A percentile compares a stretch with the other conserved stretches of the same genome.
phyloP scores from a whole-genome alignment of 768 basidiomycete species.

The Lanmaoa rubissima region DNA sequence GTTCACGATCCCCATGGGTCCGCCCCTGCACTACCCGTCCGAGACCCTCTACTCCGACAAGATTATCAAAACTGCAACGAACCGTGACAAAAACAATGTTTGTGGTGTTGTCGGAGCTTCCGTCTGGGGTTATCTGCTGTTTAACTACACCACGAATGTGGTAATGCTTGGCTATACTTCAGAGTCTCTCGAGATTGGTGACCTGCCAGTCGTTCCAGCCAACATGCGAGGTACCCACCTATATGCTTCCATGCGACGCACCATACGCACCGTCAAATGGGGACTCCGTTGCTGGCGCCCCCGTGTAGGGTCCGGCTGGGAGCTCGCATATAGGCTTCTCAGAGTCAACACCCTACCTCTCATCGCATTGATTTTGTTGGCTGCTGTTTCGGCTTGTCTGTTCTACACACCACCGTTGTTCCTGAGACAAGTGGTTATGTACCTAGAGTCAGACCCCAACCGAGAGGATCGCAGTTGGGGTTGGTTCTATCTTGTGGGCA shows the following conservation, averaged over 20 bases:
- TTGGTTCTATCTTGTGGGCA: slow-evolving; percentile 62
- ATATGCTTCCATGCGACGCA: slow-evolving; percentile 62
- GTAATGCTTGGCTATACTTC: slow-evolving; percentile 78
- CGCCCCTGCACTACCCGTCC: slow-evolving; percentile 71
- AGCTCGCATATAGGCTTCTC: slow-evolving; percentile 58
- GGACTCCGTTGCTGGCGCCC: slow-evolving; percentile 58
- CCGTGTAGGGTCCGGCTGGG: slow-evolving; percentile 60
- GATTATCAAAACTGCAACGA: slow-evolving; percentile 56
- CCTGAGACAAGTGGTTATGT: slow-evolving; percentile 55
- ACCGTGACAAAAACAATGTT: slow-evolving; percentile 71
- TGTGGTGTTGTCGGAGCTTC: slow-evolving; percentile 55
- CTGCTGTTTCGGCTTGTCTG: slow-evolving; percentile 54
- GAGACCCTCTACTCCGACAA: slow-evolving; percentile 74
- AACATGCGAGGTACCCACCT: slow-evolving; percentile 67
- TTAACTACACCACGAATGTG: slow-evolving; percentile 85
- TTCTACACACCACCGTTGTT: slow-evolving; percentile 69
- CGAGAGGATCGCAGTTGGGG: slow-evolving; percentile 65
- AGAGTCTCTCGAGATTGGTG: slow-evolving; percentile 78
- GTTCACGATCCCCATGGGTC: slow-evolving; percentile 64
- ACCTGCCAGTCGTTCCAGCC: slow-evolving; percentile 78
- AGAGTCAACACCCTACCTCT: slow-evolving; percentile 51
- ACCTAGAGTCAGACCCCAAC: slow-evolving; percentile 61
- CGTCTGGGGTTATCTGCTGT: slow-evolving; percentile 53
- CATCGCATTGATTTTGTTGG: slow-evolving; percentile 44
- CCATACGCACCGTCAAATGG: slow-evolving; percentile 50